Base-by-base conservation (phyloP, 257 asterid genomes). In the Leonotis leonurus region DNA sequence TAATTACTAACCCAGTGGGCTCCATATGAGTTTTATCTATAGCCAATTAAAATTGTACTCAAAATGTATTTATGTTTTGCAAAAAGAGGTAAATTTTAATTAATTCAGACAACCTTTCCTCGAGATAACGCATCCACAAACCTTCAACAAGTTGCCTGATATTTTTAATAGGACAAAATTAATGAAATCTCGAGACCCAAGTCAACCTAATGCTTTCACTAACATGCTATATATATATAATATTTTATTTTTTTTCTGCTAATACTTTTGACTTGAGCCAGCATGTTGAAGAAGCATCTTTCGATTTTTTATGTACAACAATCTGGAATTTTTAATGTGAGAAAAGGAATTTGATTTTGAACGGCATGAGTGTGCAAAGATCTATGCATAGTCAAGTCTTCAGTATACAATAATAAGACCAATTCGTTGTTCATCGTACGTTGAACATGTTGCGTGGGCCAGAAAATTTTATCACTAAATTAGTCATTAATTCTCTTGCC, bases 161-260 rank as follows among this genome's bases (percentile, higher is more conserved):
- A 46, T 2, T 46, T 30, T 14, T 27, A 45, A 51, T 53, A 35
- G 14, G 57, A 43, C 45, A 44, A 56, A 69, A 17, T 21, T 58
- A 65, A 36, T 52, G 62, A 56, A 43, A 73, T 67, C 40, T 74
- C 60, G 68, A 74, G 76, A 78, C 78, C 74, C 78, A 60, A 75
- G 83, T 75, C 78, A 78, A 68, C 72, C 36, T 30, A 37, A 69
- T 44, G 66, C 60, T 73, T 63, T 65, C 39, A 77, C 75, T 25
- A 67, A 72, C 75, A 48, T 64, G 56, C 8, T 53, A 62, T 1
- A 12, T 65, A 46, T 24, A 53, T 18, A 13, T 56, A 54, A 25
- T 55, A 55, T 2, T 25, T 30, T 22, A 25, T 55, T 45, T 2
- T 25, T 30, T 22, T 32, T 67, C 46, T 51, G 70, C 75, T 37